A percentile compares a stretch with the other conserved stretches of the same genome.
These are phyloP conservation scores for Pichia sp. DNA, from an alignment of 1,139 yeast genomes.

Conservation along the genomic window DNA sequence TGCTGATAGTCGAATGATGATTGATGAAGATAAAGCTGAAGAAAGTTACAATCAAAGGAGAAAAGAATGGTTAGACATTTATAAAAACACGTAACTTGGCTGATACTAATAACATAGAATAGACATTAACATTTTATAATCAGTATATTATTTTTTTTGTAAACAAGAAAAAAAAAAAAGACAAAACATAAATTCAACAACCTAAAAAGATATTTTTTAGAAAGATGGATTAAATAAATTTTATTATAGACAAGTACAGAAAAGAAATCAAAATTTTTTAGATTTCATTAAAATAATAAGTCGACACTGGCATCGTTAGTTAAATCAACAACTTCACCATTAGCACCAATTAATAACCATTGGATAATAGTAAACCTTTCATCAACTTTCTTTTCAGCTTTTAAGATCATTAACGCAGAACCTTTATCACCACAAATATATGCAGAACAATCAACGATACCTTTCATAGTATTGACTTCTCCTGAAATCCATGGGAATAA, in stretches of 20 bases:
- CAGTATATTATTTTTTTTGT: neutral
- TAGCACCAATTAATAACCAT: constrained; percentile 47
- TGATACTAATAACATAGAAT: too few species aligned
- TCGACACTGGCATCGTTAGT: constrained; percentile 45
- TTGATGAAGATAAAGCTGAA: constrained; percentile 12
- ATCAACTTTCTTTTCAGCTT: constrained; percentile 52
- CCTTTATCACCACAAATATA: constrained; percentile 58
- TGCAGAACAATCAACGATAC: constrained; percentile 68
- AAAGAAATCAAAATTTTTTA: too few species aligned
- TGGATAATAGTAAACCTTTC: constrained; percentile 56
- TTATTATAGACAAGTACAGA: too few species aligned
- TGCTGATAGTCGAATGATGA: constrained; percentile 4
- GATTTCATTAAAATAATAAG: constrained; percentile 17
- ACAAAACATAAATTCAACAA: too few species aligned
- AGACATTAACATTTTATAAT: too few species aligned
- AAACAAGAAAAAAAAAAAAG: neutral
- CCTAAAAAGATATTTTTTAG: too few species aligned
- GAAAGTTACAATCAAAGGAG: constrained; percentile 19
- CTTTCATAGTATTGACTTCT: constrained; percentile 73
- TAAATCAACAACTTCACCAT: constrained; percentile 43
- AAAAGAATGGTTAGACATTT: constrained; percentile 19
- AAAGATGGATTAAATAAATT: too few species aligned
- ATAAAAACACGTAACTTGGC: constrained; percentile 1
- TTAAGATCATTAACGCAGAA: constrained; percentile 46
- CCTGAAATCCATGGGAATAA: constrained; percentile 91